Conservation (phyloP, 1,284 basidiomycete species). For the Testicularia cyperi region DNA sequence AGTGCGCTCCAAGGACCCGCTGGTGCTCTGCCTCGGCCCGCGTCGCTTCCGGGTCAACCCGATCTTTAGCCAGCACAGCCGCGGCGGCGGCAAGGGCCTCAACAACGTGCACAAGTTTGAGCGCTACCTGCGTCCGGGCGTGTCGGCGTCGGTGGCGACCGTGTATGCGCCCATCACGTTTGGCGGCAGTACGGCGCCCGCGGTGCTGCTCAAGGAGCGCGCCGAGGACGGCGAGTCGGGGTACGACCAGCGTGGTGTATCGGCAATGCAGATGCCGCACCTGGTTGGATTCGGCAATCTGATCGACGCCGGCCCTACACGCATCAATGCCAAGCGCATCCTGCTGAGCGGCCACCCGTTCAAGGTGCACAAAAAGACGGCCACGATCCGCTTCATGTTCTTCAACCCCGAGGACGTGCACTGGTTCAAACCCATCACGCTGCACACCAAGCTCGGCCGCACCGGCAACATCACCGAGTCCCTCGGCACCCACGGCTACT, state of each 20-base stretch:
- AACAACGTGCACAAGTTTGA: constrained; percentile 99
- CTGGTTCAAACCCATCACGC: constrained; percentile 89
- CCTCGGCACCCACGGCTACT: constrained; percentile 96
- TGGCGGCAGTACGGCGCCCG: constrained; percentile 65
- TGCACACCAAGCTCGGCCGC: constrained; percentile 89
- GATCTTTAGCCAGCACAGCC: constrained; percentile 84
- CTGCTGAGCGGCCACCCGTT: constrained; percentile 93
- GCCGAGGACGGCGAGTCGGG: constrained; percentile 39
- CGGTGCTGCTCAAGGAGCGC: constrained; percentile 47
- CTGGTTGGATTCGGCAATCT: constrained; percentile 90
- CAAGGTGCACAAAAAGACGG: constrained; percentile 96
- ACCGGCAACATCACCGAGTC: constrained; percentile 86
- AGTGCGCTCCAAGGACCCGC: constrained; percentile 88
- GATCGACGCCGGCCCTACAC: constrained; percentile 76
- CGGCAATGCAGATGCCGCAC: constrained; percentile 61
- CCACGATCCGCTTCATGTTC: constrained; percentile 98
- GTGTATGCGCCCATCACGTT: constrained; percentile 86
- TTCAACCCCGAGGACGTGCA: constrained; percentile 91
- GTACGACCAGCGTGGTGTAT: constrained; percentile 54
- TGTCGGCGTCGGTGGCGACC: constrained; percentile 70
- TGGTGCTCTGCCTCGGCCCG: constrained; percentile 85
- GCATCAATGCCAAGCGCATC: constrained; percentile 88
- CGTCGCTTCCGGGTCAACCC: constrained; percentile 81
- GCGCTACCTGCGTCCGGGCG: constrained; percentile 76
- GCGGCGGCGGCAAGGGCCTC: constrained; percentile 73